Percentiles rank a stretch among this genome's conserved stretches.
phyloP scores from a whole-genome alignment of 768 basidiomycete genomes.

The Neoboletus magnificus region DNA sequence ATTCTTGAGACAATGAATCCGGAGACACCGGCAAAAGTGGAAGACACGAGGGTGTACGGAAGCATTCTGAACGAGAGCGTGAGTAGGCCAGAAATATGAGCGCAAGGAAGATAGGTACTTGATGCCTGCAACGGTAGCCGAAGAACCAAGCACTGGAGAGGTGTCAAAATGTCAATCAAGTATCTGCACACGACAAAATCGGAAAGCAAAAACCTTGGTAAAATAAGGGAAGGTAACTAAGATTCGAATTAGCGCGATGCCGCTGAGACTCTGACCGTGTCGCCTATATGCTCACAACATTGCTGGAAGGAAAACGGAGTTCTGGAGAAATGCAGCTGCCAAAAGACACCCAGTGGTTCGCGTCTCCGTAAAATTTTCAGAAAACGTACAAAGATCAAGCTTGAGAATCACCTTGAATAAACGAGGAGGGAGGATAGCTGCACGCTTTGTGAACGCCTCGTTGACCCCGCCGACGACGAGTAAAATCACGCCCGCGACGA shows the following conservation, averaged over 20 bases:
- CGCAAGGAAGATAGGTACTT: slow-evolving; percentile 49
- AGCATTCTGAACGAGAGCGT: slow-evolving; percentile 51
- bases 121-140: slow-evolving; percentile 67
- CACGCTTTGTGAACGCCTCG: slow-evolving; percentile 57
- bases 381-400: background rate
- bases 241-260: background rate
- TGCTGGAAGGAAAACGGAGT: slow-evolving; percentile 54
- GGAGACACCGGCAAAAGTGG: slow-evolving; percentile 49
- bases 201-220: slow-evolving; percentile 46
- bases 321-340: slow-evolving; percentile 58
- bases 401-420: slow-evolving; percentile 55
- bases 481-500: slow-evolving; percentile 51
- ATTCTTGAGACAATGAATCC: slow-evolving; percentile 60
- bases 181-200: background rate
- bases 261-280: background rate
- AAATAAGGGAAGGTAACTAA: slow-evolving; percentile 68
- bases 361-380: slow-evolving; percentile 39
- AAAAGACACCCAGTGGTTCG: slow-evolving; percentile 64
- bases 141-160: slow-evolving; percentile 54
- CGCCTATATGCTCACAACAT: slow-evolving; percentile 18
- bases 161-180: background rate
- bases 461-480: slow-evolving; percentile 51
- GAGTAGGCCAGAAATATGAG: background rate
- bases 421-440: slow-evolving; percentile 71
- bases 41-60: slow-evolving; percentile 60